Evolutionary conservation across 495 filamentous ascomycete genomes (phyloP).

Genomic region (Podospora australis): DNA sequence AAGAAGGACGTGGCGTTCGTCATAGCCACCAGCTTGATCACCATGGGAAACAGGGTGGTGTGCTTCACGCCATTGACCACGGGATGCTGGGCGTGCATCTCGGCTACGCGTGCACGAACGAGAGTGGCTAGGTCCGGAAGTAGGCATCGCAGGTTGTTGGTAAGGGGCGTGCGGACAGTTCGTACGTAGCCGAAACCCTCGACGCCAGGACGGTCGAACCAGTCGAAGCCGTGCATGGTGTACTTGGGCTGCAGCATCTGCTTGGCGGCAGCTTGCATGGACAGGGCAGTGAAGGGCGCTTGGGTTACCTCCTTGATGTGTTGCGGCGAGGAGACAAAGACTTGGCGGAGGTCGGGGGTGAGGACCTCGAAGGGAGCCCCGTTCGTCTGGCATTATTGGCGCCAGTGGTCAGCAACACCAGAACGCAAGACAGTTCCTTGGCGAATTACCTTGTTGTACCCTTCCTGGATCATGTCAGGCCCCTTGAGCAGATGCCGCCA

Average conservation of each 20-base stretch:
- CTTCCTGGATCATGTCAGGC: neutral
- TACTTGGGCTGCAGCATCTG: conserved; percentile 4
- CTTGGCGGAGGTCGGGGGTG: neutral
- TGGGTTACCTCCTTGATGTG: neutral
- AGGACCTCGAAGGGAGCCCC: neutral
- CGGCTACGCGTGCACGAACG: too few species aligned
- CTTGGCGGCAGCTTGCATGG: neutral
- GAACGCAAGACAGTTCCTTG: too few species aligned
- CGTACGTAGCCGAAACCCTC: neutral
- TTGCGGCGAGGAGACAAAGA: neutral
- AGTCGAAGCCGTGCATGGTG: conserved; percentile 3
- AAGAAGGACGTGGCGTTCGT: too few species aligned
- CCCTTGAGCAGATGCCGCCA: neutral
- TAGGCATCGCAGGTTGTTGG: neutral
- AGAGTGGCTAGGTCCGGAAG: too few species aligned
- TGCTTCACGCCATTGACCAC: too few species aligned
- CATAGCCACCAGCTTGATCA: too few species aligned
- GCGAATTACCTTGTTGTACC: too few species aligned
- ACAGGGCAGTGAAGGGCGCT: neutral
- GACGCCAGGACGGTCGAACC: neutral
- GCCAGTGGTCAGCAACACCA: too few species aligned
- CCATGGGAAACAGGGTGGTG: too few species aligned
- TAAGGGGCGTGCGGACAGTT: neutral
- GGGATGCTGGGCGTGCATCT: too few species aligned
- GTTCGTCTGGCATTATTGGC: too few species aligned